A percentile compares a stretch with the other conserved stretches of the same genome.
These are phyloP conservation scores for Opeltia flavorubescens DNA, from an alignment of 495 filamentous ascomycete species.

Conservation along the genomic window DNA sequence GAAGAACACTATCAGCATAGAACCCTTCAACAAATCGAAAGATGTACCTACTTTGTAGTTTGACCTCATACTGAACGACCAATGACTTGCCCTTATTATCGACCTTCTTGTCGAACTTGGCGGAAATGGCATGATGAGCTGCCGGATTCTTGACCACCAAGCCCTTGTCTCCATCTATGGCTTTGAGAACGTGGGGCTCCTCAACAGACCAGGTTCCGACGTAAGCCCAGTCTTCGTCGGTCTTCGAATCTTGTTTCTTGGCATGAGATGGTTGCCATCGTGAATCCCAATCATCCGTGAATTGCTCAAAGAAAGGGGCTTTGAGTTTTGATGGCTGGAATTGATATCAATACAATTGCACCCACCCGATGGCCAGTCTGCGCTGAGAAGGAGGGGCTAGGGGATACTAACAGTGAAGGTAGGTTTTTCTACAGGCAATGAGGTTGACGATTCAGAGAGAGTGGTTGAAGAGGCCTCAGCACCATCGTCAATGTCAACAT, in stretches of 20 bases:
- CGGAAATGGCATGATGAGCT: constrained; percentile 97
- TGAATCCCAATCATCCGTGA: constrained; percentile 84
- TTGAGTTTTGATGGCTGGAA: constrained; percentile 69
- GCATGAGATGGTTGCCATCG: constrained; percentile 90
- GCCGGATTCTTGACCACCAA: constrained; percentile 93
- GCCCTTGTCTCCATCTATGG: constrained; percentile 90
- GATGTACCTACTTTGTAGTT: constrained; percentile 75
- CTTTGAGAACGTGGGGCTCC: constrained; percentile 84
- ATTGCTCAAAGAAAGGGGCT: constrained; percentile 95
- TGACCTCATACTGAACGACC: constrained; percentile 98
- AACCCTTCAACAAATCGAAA: constrained; percentile 2
- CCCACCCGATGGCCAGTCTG: background rate
- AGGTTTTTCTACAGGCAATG: constrained; percentile 51
- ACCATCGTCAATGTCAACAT: constrained; percentile 45
- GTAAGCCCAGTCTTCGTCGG: constrained; percentile 95
- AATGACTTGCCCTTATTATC: constrained; percentile 94
- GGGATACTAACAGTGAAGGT: constrained; percentile 68
- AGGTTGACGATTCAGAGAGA: constrained; percentile 33
- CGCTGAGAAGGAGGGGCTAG: constrained; percentile 5
- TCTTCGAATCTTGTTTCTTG: constrained; percentile 81
- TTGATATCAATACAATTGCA: constrained; percentile 13
- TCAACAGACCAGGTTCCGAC: constrained; percentile 94
- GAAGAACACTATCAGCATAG: constrained; percentile 10
- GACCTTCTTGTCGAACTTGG: constrained; percentile 93
- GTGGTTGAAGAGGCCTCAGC: constrained; percentile 15